A percentile compares a stretch with the other conserved stretches of the same genome.
Evolutionary conservation across 176 grass and related monocot genomes (phyloP).

Genomic region (Chrysopogon serrulatus): DNA sequence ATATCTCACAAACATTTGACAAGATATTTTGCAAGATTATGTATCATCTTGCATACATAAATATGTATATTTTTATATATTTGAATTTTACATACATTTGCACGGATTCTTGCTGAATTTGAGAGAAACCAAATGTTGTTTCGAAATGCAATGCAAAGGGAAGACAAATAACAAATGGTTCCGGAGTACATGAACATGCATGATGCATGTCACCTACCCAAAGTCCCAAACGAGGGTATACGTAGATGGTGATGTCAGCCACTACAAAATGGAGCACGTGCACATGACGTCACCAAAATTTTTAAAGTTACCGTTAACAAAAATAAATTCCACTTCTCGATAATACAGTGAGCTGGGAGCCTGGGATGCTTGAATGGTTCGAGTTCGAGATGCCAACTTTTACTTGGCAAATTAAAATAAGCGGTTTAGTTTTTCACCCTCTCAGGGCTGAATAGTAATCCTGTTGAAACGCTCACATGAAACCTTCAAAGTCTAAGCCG

Average conservation of each 20-base stretch:
- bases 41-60: too few species aligned
- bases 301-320: background rate
- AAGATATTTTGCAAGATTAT: too few species aligned
- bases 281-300: background rate
- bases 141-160: background rate
- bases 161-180: too few species aligned
- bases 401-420: background rate
- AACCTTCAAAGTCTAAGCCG: background rate
- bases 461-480: background rate
- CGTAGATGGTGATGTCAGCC: background rate
- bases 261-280: background rate
- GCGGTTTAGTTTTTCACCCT: background rate
- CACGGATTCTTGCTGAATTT: too few species aligned
- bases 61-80: too few species aligned
- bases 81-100: too few species aligned
- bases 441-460: background rate
- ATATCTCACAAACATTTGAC: too few species aligned
- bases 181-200: background rate
- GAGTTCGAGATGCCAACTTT: background rate
- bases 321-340: background rate
- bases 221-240: background rate
- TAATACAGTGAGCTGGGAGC: background rate
- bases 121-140: too few species aligned
- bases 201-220: background rate
- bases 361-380: background rate